A percentile compares a stretch with the other conserved stretches of the same genome.
phyloP scores from a whole-genome alignment of 192 early-diverging fungal species.

The Jimgerdemannia lactiflua region DNA sequence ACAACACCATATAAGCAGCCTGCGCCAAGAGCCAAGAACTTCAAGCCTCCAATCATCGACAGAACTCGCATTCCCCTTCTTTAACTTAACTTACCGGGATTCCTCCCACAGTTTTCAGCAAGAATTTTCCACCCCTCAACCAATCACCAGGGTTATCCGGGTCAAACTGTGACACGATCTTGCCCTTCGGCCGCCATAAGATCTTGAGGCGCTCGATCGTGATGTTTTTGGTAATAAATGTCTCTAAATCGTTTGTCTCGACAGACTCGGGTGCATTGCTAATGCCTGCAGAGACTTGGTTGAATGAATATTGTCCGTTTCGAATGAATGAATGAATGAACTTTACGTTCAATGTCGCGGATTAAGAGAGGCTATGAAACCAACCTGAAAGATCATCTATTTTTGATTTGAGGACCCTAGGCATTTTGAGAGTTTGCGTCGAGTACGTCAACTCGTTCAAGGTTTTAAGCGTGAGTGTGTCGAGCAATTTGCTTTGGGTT shows the following conservation, averaged over 20 bases:
- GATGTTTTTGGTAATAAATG: conserved; percentile 41
- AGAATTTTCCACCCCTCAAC: conserved; percentile 39
- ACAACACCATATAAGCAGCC: too few relatives aligned
- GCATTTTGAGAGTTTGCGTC: conserved; percentile 37
- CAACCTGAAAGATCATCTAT: conserved; percentile 52
- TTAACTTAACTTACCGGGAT: conserved; percentile 17
- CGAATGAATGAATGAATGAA: too few relatives aligned
- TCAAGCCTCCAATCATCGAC: not conserved
- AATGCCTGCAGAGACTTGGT: too few relatives aligned
- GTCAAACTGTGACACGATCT: conserved; percentile 14
- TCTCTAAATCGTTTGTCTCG: conserved; percentile 42
- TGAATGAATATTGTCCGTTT: too few relatives aligned
- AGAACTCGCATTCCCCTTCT: not conserved
- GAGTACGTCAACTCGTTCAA: conserved; percentile 27
- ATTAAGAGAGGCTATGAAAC: not conserved
- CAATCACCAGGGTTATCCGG: conserved; percentile 34
- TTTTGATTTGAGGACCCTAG: conserved; percentile 50
- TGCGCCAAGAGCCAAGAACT: not conserved
- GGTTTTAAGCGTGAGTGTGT: conserved; percentile 28
- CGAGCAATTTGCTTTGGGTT: conserved; percentile 18
- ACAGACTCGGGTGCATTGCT: conserved; percentile 16
- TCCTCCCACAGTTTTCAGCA: conserved; percentile 36
- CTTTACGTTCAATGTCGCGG: too few relatives aligned
- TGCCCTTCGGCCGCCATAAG: conserved; percentile 37
- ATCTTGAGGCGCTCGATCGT: conserved; percentile 36